Percentiles rank a stretch among this genome's conserved stretches.
These are phyloP conservation scores for Chrysopogon serrulatus DNA, from an alignment of 176 grass and related monocot genomes.

Conservation along the genomic window DNA sequence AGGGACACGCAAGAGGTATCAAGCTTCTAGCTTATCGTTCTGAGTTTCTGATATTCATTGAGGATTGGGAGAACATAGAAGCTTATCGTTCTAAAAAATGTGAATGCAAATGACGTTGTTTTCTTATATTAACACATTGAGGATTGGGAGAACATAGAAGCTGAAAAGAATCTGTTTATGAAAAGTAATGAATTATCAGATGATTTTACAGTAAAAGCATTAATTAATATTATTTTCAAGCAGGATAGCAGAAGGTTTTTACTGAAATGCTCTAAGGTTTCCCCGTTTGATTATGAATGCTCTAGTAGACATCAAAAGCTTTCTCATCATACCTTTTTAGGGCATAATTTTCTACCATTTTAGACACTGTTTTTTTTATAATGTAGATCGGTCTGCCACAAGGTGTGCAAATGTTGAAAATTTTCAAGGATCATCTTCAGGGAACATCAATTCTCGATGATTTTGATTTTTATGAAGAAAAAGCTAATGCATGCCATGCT, in stretches of 20 bases:
- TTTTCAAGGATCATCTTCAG: constrained; percentile 57
- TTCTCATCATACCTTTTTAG: neutral
- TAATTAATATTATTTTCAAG: neutral
- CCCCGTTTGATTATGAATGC: neutral
- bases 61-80: no score
- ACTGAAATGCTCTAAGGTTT: neutral
- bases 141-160: constrained; percentile 6
- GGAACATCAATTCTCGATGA: constrained; percentile 60
- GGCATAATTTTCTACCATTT: neutral
- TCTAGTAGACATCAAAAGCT: neutral
- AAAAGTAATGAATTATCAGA: neutral
- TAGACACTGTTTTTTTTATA: neutral
- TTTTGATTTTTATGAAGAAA: constrained; percentile 69
- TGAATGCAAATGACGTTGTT: neutral
- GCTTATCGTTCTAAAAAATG: neutral
- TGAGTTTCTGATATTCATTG: neutral
- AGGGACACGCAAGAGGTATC: constrained; percentile 88
- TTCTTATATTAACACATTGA: neutral
- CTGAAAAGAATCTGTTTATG: neutral
- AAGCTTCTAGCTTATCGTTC: constrained; percentile 2
- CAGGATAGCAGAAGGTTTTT: neutral
- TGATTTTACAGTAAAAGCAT: neutral
- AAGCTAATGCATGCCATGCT: constrained; percentile 17
- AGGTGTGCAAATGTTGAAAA: constrained; percentile 67
- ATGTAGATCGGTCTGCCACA: constrained; percentile 72